Conservation (phyloP, 1,139 yeast genomes). For the Geotrichum histeridarum region DNA sequence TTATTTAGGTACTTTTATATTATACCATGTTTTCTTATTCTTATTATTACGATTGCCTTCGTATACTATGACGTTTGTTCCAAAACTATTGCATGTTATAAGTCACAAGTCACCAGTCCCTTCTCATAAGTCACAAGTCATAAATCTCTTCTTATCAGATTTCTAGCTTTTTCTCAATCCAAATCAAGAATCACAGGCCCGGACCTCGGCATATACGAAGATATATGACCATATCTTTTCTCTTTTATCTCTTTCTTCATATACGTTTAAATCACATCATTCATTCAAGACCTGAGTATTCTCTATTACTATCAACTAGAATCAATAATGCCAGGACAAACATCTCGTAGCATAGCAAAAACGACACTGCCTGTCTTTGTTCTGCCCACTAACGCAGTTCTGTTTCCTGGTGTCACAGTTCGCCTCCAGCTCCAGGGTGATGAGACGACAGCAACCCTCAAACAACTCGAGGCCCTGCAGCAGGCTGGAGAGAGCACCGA, state of each 20-base stretch:
- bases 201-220: too few relatives aligned
- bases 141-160: too few relatives aligned
- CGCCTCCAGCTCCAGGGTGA: conserved; percentile 17
- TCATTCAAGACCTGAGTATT: too few relatives aligned
- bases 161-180: too few relatives aligned
- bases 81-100: neutral
- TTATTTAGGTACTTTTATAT: neutral
- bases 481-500: neutral
- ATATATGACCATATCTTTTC: too few relatives aligned
- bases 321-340: too few relatives aligned
- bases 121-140: too few relatives aligned
- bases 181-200: too few relatives aligned
- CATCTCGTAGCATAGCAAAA: neutral
- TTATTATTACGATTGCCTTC: neutral
- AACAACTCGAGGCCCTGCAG: conserved; percentile 4
- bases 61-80: neutral
- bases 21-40: neutral
- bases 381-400: conserved; percentile 20
- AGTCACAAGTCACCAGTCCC: too few relatives aligned
- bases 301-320: too few relatives aligned
- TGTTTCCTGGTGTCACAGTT: conserved; percentile 25
- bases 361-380: conserved; percentile 18
- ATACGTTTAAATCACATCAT: too few relatives aligned
- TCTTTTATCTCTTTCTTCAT: too few relatives aligned
- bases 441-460: conserved; percentile 17